Evolutionary conservation across 2,329 filamentous ascomycete genomes (phyloP).

Genomic region (Xylaria sp.): DNA sequence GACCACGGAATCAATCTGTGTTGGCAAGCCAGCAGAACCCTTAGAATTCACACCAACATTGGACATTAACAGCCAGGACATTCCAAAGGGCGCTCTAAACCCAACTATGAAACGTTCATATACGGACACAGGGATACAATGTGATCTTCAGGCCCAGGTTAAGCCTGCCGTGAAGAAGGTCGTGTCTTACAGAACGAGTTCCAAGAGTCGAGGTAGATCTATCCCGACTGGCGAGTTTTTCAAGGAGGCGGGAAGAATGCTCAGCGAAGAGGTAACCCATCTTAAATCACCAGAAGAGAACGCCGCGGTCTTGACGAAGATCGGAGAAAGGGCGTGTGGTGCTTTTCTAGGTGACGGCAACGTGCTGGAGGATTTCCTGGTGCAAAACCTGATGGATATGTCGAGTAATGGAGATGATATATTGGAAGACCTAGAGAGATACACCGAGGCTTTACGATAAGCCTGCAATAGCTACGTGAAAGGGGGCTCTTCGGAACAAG

Average conservation of each 20-base stretch:
- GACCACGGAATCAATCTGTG: neutral
- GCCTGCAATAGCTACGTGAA: too few species aligned
- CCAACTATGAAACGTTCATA: neutral
- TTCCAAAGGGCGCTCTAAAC: neutral
- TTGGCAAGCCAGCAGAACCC: neutral
- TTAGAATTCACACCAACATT: neutral
- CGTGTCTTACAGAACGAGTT: neutral
- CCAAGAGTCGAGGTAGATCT: neutral
- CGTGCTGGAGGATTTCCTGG: constrained; percentile 10
- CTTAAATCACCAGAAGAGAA: constrained; percentile 8
- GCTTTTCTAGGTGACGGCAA: neutral
- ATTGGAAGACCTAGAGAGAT: too few species aligned
- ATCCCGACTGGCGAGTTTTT: neutral
- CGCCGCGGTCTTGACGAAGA: neutral
- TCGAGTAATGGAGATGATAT: too few species aligned
- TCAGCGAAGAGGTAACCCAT: neutral
- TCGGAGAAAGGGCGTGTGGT: neutral
- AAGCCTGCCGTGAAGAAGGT: neutral
- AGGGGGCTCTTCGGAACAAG: neutral
- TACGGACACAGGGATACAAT: constrained; percentile 5
- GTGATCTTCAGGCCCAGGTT: neutral
- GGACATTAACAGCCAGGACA: neutral
- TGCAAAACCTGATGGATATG: too few species aligned
- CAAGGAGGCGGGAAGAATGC: neutral
- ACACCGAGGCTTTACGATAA: too few species aligned